Base-by-base conservation (phyloP, 225 moss, liverwort and hornwort species). In the Lunularia cruciata region DNA sequence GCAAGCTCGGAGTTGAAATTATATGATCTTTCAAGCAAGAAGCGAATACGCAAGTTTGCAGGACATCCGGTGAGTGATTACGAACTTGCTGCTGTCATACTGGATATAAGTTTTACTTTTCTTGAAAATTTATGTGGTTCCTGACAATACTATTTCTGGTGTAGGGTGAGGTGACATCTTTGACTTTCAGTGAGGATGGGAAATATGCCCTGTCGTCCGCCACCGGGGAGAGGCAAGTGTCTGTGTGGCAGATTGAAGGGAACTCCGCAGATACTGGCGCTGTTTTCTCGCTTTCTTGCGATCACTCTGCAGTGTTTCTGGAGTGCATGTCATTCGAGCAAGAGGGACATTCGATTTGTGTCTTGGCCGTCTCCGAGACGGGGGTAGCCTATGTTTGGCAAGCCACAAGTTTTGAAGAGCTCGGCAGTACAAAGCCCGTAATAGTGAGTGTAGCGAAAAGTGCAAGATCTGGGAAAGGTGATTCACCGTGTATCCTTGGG, bases 1-100 rank as follows among this genome's bases (percentile, higher is more conserved):
- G 98, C 93, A 45, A 98, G 89, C 79, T 82, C 93, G 62, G 89
- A 98, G 85, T 81, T 98, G 36, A 98, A 91, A 75, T 81, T 91
- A 3, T 85, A 88, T 62, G 98, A 98, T 61, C 86, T 93, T 23
- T 83, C 98, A 14, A 93, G 93, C 81, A 91, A 91, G 80, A 93
- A 91, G 80, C 76, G 89, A n/a, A 77, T 93, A 56, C 84, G 81
- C 59, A 98, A 89, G 68, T 93, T 91, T 78, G 63, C 91, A 40
- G 98, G 93, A 47, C 98, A 98, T 79, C 88, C 98, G 65, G 96
- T 98, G 85, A 79, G 80, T 80, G 31, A 8, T 45, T n/a, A n/a
- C 20, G 22, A 18, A 32, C 34, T 4, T 18, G 18, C 9, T 30
- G 27, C 19, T 10, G 23, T 23, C 23, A 25, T 54, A 11, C 23